Evolutionary conservation across 257 asterid genomes (phyloP), one percentile per base, ranked within the genome.

Genomic region (Thymus mandschuricus): DNA sequence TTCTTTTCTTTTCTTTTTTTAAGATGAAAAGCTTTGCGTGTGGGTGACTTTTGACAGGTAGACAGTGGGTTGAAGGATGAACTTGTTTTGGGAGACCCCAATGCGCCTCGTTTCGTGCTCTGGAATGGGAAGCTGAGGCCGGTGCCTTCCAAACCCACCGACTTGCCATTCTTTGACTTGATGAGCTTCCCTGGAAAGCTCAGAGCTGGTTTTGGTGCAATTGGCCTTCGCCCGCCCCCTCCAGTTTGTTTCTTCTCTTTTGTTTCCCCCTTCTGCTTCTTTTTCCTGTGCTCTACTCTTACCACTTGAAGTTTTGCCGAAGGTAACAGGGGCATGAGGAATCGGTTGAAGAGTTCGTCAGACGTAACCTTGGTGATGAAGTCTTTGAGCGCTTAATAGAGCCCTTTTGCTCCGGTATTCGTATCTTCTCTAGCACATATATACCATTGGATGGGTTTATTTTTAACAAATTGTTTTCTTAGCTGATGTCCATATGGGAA

Each of bases 361-460:
- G 96, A 76, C 96, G 99, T 10, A 94, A 94, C 83, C 97, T 94
- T 30, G 99, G 99, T 1, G 81, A 44, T 31, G 97, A 94, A 81
- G 97, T 94, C 67, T 94, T 94, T 81, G 97, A 94, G 78, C 97
- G 99, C 71, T 79, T 94, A 78, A 94, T 94, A 34, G 99, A 94
- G 83, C 99, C 99, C 13, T 94, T 94, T 79, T 94, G 99, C 83
- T 91, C 99, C 41, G 99, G 99, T 91, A 86, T 35, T 34, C 40
- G 5, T 35, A 3, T 35, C 40, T 35, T 35, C 40, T 35, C 38
- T 34, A 34, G 38, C 4, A 34, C 38, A 34, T 34, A 34, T 34
- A 34, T 2, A 34, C 3, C 40, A 35, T 35, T 4, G 5, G 0
- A 35, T 1, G 40, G 40, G 4, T 35, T 35, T 35, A 6, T 35